Base-by-base conservation (phyloP, 1,139 yeast genomes). In the Debaryomyces psychrophilus region DNA sequence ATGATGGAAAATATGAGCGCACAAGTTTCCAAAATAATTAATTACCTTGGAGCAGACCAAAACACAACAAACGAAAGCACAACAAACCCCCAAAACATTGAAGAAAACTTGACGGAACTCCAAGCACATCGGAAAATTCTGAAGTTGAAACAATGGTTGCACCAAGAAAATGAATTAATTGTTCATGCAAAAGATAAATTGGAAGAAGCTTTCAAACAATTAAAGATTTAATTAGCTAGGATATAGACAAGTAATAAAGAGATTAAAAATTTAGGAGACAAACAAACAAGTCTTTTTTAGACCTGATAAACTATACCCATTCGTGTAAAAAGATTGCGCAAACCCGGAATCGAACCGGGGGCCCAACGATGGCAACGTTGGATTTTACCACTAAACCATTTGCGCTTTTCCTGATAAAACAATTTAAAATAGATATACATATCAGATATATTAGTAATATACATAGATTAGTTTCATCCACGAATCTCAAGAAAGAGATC, bases 341-440 rank as follows among this genome's bases (percentile, higher is more conserved):
- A 51, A 51, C 54, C 54, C 53, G 54, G 54, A 51, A 51, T 51
- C 54, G 54, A 51, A 51, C 54, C 54, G 53, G 54, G 54, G 54
- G 52, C 54, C 51, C 53, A 51, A 51, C 54, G 54, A 51, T 51
- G 54, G 54, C 54, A 51, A 51, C 54, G 53, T 51, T 46, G 53
- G 51, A 51, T 51, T 51, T 50, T 51, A 51, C 54, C 54, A 51
- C 54, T 51, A 52, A 51, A 52, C 56, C 56, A 52, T 51, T 52
- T 51, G 55, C 55, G 55, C 55, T 34, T 37, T 23, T 37, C 29
- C 25, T 28, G n/a, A 2, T 12, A 12, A 2, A 20, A 15, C 20
- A 25, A 20, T 22, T n/a, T n/a, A 8, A 11, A 15, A 6, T 20
- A 15, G 23, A 17, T 33, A 26, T 26, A 26, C 4, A 26, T 26